Conservation (phyloP, 805 yeast genomes). For the Priceomyces fermenticarens region DNA sequence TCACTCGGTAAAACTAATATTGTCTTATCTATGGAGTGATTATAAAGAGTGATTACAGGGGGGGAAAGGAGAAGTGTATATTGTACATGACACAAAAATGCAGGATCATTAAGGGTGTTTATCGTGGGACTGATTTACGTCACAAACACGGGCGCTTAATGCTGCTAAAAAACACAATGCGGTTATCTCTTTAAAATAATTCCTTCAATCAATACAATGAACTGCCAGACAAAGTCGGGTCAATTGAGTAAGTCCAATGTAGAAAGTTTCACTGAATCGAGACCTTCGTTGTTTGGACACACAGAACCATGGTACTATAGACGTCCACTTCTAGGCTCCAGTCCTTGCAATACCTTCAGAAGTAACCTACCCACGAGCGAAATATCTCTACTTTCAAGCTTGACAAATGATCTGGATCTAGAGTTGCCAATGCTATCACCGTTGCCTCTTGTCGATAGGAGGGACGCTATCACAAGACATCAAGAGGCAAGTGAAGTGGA, state of each 20-base stretch:
- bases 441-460: too few species aligned
- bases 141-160: conserved; percentile 1
- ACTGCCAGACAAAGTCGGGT: too few species aligned
- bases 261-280: too few species aligned
- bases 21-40: conserved; percentile 3
- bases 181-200: too few species aligned
- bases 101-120: not conserved
- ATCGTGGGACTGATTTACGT: not conserved
- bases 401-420: not conserved
- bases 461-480: too few species aligned
- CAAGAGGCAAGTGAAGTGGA: too few species aligned
- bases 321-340: not conserved
- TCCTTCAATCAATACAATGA: too few species aligned
- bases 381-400: conserved; percentile 2
- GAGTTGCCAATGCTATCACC: not conserved
- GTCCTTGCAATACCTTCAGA: not conserved
- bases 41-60: conserved; percentile 3
- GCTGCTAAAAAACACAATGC: conserved; percentile 3
- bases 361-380: not conserved
- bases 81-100: conserved; percentile 1
- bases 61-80: not conserved
- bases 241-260: too few species aligned
- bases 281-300: not conserved
- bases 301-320: not conserved
- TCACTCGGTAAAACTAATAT: not conserved